These are phyloP conservation scores for Chaetomium fimeti DNA, from an alignment of 495 filamentous ascomycete genomes.

Conservation along the genomic window DNA sequence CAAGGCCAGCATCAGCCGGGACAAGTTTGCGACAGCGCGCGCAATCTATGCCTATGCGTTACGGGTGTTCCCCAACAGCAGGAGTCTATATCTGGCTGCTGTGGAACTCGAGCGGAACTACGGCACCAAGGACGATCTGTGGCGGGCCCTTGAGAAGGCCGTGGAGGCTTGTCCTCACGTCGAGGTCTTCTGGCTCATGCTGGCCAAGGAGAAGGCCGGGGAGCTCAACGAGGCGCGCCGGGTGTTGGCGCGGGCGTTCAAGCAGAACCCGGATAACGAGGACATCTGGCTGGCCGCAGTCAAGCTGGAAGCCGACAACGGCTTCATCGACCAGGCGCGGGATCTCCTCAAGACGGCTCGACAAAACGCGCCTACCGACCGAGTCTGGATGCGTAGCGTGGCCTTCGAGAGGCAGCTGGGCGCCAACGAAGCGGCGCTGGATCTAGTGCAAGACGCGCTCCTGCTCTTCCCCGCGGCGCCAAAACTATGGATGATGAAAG, in stretches of 20 bases:
- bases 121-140: constrained; percentile 77
- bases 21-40: constrained; percentile 81
- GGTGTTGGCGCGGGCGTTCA: constrained; percentile 83
- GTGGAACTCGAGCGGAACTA: constrained; percentile 90
- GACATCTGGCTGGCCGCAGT: constrained; percentile 96
- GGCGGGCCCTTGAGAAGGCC: constrained; percentile 84
- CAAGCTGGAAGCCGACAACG: constrained; percentile 87
- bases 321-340: constrained; percentile 74
- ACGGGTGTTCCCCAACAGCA: constrained; percentile 79
- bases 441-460: constrained; percentile 83
- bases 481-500: constrained; percentile 98
- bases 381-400: constrained; percentile 94
- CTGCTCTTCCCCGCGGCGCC: constrained; percentile 81
- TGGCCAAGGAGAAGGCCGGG: constrained; percentile 86
- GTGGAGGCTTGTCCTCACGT: constrained; percentile 87
- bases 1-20: constrained; percentile 69
- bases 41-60: constrained; percentile 92
- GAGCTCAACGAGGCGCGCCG: constrained; percentile 79
- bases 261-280: constrained; percentile 91
- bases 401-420: constrained; percentile 85
- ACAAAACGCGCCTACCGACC: constrained; percentile 83
- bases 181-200: constrained; percentile 93
- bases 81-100: constrained; percentile 81
- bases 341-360: constrained; percentile 77
- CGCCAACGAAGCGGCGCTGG: constrained; percentile 73